A percentile compares a stretch with the other conserved stretches of the same genome.
Conservation (phyloP, 78 protist species). For the Capsaspora owczarzaki region DNA sequence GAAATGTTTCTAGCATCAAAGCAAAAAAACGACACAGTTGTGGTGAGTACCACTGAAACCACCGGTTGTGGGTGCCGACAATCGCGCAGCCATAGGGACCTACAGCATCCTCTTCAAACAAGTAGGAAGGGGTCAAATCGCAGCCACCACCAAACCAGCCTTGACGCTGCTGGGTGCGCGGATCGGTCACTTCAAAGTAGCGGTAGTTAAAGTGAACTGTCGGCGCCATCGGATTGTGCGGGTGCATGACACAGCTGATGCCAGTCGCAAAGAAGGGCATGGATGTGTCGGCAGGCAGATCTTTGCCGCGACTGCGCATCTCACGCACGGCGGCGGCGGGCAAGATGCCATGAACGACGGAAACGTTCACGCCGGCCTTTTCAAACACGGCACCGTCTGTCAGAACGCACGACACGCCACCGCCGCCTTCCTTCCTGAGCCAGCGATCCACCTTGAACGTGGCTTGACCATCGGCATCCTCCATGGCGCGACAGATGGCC, state of each 20-base stretch:
- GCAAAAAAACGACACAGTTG: too few relatives aligned
- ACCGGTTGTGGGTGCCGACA: too few relatives aligned
- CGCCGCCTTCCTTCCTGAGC: slow-evolving; percentile 23
- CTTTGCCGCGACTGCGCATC: slow-evolving; percentile 22
- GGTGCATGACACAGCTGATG: slow-evolving; percentile 32
- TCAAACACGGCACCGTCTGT: slow-evolving; percentile 29
- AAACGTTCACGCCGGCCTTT: slow-evolving; percentile 31
- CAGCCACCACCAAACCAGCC: slow-evolving; percentile 61
- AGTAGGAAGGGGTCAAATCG: slow-evolving; percentile 44
- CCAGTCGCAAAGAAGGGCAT: slow-evolving; percentile 1
- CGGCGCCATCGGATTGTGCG: slow-evolving; percentile 40
- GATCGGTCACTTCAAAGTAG: slow-evolving; percentile 29
- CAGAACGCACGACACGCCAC: slow-evolving; percentile 24
- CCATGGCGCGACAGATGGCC: background rate
- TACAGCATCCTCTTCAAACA: slow-evolving; percentile 20
- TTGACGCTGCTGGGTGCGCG: background rate
- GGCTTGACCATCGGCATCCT: background rate
- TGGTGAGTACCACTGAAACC: too few relatives aligned
- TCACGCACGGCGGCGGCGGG: slow-evolving; percentile 16
- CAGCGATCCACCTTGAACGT: slow-evolving; percentile 17
- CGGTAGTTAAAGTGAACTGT: slow-evolving; percentile 49
- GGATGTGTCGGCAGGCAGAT: background rate
- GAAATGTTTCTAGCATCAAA: slow-evolving; percentile 21
- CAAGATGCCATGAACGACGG: slow-evolving; percentile 18
- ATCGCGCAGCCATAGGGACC: background rate